Percentiles rank a stretch among this genome's conserved stretches.
phyloP scores from a whole-genome alignment of 192 early-diverging fungal species.

The Backusella tuberculispora region DNA sequence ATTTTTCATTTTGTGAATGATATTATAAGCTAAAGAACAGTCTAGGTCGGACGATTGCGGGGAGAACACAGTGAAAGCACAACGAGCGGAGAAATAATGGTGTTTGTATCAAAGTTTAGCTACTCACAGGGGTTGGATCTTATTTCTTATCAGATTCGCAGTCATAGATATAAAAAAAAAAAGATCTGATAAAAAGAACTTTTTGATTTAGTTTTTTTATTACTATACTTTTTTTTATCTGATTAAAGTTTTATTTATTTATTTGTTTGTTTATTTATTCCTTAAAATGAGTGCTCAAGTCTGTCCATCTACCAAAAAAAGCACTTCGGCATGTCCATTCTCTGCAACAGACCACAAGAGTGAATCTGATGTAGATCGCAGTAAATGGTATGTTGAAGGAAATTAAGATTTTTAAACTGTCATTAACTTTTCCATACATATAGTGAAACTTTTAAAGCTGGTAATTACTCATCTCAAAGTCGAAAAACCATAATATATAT shows the following conservation, averaged over 20 bases:
- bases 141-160: conserved; percentile 22
- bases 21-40: not conserved
- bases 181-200: conserved; percentile 20
- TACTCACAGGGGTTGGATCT: conserved; percentile 16
- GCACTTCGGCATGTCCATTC: not conserved
- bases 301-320: not conserved
- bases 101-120: not conserved
- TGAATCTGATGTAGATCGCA: not conserved
- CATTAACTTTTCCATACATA: not conserved
- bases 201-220: not conserved
- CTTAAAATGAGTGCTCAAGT: conserved; percentile 8
- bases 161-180: conserved; percentile 12
- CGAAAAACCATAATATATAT: not conserved
- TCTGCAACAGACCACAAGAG: not conserved
- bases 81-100: conserved; percentile 1
- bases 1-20: not conserved
- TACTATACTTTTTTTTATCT: not conserved
- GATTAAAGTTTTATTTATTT: conserved; percentile 17
- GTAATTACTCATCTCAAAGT: not conserved
- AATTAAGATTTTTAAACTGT: not conserved
- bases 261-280: not conserved
- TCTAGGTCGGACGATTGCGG: conserved; percentile 12
- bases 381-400: not conserved
- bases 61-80: not conserved
- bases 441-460: conserved; percentile 12